phyloP scores from a whole-genome alignment of 495 filamentous ascomycete genomes.

The Penicillium parvum region DNA sequence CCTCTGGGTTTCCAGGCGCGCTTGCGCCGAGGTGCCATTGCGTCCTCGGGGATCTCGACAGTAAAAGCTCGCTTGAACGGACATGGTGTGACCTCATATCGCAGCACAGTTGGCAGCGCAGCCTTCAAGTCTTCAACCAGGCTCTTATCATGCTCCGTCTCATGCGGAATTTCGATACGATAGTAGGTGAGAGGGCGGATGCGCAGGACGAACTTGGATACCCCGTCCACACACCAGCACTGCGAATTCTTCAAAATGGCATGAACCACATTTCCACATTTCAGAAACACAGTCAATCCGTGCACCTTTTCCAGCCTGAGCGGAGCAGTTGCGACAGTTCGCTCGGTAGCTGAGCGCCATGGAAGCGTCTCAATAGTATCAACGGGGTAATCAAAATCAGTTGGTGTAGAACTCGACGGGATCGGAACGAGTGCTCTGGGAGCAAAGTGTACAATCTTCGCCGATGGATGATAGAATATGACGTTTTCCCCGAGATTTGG shows the following conservation, averaged over 20 bases:
- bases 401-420: slow-evolving; percentile 36
- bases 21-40: slow-evolving; percentile 60
- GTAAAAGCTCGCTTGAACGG: slow-evolving; percentile 76
- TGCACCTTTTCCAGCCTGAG: slow-evolving; percentile 77
- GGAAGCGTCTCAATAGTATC: slow-evolving; percentile 54
- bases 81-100: slow-evolving; percentile 83
- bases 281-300: slow-evolving; percentile 77
- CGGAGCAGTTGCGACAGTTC: slow-evolving; percentile 75
- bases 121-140: slow-evolving; percentile 61
- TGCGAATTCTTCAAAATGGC: slow-evolving; percentile 84
- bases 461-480: slow-evolving; percentile 63
- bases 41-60: slow-evolving; percentile 68
- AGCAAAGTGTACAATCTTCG: slow-evolving; percentile 62
- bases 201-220: slow-evolving; percentile 75
- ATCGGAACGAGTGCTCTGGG: slow-evolving; percentile 39
- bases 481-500: slow-evolving; percentile 55
- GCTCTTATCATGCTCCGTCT: slow-evolving; percentile 52
- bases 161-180: slow-evolving; percentile 76
- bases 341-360: slow-evolving; percentile 71
- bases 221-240: slow-evolving; percentile 87
- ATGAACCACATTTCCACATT: slow-evolving; percentile 72
- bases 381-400: slow-evolving; percentile 46
- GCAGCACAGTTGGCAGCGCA: slow-evolving; percentile 64
- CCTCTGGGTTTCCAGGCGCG: slow-evolving; percentile 65
- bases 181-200: slow-evolving; percentile 79